These are phyloP conservation scores for Aspergillus ustus DNA, from an alignment of 2,329 filamentous ascomycete genomes.

Conservation along the genomic window DNA sequence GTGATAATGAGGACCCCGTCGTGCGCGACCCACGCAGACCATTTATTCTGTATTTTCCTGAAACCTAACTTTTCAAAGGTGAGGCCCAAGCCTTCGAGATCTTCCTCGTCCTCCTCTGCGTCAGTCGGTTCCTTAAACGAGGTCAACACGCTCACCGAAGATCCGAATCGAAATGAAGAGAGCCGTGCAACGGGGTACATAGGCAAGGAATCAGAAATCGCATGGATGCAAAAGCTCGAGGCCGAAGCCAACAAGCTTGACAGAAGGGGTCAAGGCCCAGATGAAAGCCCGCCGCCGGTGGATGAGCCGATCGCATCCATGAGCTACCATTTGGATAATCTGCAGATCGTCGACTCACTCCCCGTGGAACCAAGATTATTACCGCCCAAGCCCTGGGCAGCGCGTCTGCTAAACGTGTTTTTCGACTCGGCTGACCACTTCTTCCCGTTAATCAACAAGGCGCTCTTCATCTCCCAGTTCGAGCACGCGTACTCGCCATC, in stretches of 20 bases:
- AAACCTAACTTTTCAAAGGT: background rate
- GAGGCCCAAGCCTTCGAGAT: background rate
- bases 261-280: background rate
- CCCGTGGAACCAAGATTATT: background rate
- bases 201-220: constrained; percentile 10
- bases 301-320: background rate
- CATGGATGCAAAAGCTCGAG: constrained; percentile 12
- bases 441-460: constrained; percentile 45
- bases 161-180: constrained; percentile 3
- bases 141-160: constrained; percentile 8
- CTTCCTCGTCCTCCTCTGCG: background rate
- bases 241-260: background rate
- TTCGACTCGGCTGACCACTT: constrained; percentile 42
- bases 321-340: constrained; percentile 11
- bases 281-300: background rate
- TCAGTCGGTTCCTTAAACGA: constrained; percentile 4
- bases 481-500: constrained; percentile 27
- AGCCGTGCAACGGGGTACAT: constrained; percentile 13
- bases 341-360: background rate
- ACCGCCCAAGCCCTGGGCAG: constrained; percentile 29
- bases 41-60: background rate
- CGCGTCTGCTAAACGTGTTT: constrained; percentile 43
- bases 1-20: background rate
- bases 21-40: background rate
- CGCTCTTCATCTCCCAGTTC: constrained; percentile 41